Conservation (phyloP, 768 basidiomycete genomes). For the Phaeolepiota aurea region DNA sequence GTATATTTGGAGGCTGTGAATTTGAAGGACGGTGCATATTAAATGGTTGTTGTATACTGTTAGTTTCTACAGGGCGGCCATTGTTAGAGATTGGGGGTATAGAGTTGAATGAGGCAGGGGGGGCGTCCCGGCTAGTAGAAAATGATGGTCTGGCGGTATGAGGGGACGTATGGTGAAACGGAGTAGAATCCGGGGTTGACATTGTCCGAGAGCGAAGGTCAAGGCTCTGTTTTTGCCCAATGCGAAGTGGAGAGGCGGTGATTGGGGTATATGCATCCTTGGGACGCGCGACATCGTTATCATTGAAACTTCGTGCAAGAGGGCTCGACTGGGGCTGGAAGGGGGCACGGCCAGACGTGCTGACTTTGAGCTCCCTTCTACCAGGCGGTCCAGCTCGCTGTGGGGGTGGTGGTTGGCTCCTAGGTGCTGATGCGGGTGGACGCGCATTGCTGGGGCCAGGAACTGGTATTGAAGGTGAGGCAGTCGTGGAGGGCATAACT, state of each 20-base stretch:
- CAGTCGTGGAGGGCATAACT: slow-evolving; percentile 7
- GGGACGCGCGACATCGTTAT: slow-evolving; percentile 7
- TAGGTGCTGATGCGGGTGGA: slow-evolving; percentile 2
- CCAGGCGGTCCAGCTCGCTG: slow-evolving; percentile 14
- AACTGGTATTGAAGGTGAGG: slow-evolving; percentile 8
- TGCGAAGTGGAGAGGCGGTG: slow-evolving; percentile 14
- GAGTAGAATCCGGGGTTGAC: background rate
- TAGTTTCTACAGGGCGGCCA: background rate
- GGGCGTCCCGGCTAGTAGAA: background rate
- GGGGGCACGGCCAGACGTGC: slow-evolving; percentile 9
- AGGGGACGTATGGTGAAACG: background rate
- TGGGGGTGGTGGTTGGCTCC: slow-evolving; percentile 8
- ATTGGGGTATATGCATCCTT: slow-evolving; percentile 4
- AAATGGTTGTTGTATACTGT: background rate
- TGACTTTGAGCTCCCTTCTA: slow-evolving; percentile 17
- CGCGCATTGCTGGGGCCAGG: too few relatives aligned
- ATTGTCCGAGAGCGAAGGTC: slow-evolving; percentile 11
- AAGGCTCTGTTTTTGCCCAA: slow-evolving; percentile 13
- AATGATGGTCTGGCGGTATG: slow-evolving; percentile 1
- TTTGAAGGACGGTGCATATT: background rate
- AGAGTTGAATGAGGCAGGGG: background rate
- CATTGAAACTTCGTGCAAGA: slow-evolving; percentile 17
- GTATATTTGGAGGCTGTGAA: background rate
- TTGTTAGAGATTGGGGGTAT: background rate
- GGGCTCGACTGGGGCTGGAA: slow-evolving; percentile 28